Conservation (phyloP, 176 grass and related monocot species). For the Aegilops longissima region DNA sequence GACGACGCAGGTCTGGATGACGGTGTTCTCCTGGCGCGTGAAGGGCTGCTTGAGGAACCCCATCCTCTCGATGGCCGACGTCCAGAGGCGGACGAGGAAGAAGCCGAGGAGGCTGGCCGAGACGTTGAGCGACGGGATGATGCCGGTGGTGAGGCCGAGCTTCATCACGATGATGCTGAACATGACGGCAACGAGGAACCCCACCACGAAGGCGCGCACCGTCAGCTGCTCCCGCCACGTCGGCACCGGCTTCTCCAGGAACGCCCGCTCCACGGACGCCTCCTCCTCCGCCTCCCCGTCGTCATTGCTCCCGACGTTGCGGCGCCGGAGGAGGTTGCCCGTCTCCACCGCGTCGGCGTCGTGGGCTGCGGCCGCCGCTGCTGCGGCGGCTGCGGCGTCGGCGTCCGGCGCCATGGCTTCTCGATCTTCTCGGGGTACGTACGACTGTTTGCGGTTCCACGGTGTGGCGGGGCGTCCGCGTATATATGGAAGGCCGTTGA, state of each 20-base stretch:
- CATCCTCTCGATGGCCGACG: constrained; percentile 35
- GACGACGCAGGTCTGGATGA: constrained; percentile 80
- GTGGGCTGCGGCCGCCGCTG: background rate
- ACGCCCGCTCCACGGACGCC: constrained; percentile 52
- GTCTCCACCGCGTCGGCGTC: constrained; percentile 25
- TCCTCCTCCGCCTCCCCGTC: background rate
- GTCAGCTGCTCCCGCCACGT: constrained; percentile 72
- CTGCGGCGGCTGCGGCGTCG: background rate
- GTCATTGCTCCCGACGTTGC: background rate
- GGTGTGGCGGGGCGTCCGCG: background rate
- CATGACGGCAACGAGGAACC: constrained; percentile 48
- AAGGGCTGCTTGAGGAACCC: constrained; percentile 46
- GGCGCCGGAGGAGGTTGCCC: constrained; percentile 36
- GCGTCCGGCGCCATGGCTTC: constrained; percentile 37
- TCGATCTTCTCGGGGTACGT: background rate
- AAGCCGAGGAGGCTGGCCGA: constrained; percentile 65
- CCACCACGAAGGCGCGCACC: constrained; percentile 60
- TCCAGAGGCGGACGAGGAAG: constrained; percentile 65
- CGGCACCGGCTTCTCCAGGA: constrained; percentile 51
- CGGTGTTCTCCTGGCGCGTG: constrained; percentile 81
- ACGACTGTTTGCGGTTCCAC: background rate
- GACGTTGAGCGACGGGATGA: constrained; percentile 87
- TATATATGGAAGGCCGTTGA: constrained; percentile 21
- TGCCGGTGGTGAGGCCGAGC: constrained; percentile 79
- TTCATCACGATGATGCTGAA: constrained; percentile 84